Conservation (phyloP, 306 rosid genomes). For the Vigna nakashimae region DNA sequence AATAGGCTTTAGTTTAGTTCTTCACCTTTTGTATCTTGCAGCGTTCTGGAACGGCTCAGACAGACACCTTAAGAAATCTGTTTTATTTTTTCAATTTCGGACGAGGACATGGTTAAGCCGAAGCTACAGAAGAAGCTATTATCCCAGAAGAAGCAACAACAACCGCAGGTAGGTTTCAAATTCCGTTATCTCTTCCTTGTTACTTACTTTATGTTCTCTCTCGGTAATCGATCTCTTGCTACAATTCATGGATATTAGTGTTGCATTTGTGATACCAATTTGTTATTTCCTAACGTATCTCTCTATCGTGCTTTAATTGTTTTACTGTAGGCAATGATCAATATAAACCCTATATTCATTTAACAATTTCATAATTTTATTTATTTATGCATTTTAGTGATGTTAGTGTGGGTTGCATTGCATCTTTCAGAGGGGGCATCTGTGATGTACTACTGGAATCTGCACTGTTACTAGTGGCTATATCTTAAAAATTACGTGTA, state of each 20-base stretch:
- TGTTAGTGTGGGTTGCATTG: not conserved
- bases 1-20: not conserved
- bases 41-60: not conserved
- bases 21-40: not conserved
- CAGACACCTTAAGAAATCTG: constrained; percentile 19
- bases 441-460: not conserved
- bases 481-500: not conserved
- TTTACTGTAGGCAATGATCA: not conserved
- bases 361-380: not conserved
- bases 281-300: not conserved
- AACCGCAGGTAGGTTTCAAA: constrained; percentile 43
- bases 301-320: constrained; percentile 15
- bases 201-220: not conserved
- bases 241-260: not conserved
- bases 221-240: constrained; percentile 26
- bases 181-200: not conserved
- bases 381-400: constrained; percentile 15
- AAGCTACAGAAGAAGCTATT: constrained; percentile 57
- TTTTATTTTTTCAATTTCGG: constrained; percentile 22
- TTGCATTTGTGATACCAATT: constrained; percentile 26
- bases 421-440: not conserved
- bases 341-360: not conserved
- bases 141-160: constrained; percentile 49
- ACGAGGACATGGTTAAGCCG: constrained; percentile 51
- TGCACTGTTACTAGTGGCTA: constrained; percentile 12